These are phyloP conservation scores for Forsythia viridissima DNA, from an alignment of 257 asterid genomes.

Conservation along the genomic window DNA sequence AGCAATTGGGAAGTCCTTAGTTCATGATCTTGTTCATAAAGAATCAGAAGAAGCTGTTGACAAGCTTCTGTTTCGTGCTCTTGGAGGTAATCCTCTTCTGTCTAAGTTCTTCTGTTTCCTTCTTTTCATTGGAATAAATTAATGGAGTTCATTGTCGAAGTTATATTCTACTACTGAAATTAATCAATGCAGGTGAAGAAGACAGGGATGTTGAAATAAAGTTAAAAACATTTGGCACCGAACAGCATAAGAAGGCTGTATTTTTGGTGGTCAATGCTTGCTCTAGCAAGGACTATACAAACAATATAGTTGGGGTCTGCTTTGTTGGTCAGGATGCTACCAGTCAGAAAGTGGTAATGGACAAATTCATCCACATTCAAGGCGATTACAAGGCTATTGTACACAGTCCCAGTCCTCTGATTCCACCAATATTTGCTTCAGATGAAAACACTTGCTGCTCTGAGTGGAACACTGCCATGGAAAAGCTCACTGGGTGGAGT, in stretches of 20 bases:
- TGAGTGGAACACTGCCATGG: conserved; percentile 96
- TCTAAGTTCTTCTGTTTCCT: neutral
- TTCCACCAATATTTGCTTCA: conserved; percentile 94
- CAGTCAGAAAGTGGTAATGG: conserved; percentile 81
- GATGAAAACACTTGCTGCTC: conserved; percentile 87
- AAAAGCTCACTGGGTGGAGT: conserved; percentile 86
- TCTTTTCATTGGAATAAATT: too few relatives aligned
- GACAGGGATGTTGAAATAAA: conserved; percentile 75
- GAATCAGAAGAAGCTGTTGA: conserved; percentile 50
- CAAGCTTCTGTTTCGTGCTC: conserved; percentile 52
- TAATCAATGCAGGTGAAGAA: conserved; percentile 72
- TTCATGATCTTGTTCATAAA: conserved; percentile 46
- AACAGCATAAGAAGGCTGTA: conserved; percentile 53
- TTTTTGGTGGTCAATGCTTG: conserved; percentile 88
- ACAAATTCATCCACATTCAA: conserved; percentile 82
- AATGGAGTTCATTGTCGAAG: too few relatives aligned
- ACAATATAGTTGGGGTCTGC: conserved; percentile 83
- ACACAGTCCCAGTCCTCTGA: conserved; percentile 81
- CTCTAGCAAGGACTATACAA: conserved; percentile 80
- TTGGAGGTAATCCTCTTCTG: conserved; percentile 52
- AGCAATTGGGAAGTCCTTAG: conserved; percentile 60
- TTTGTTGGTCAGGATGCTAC: conserved; percentile 92
- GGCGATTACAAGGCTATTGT: conserved; percentile 89
- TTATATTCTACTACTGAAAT: neutral
- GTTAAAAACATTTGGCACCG: conserved; percentile 62